Base-by-base conservation (phyloP, 306 rosid species). In the Castanea sativa region DNA sequence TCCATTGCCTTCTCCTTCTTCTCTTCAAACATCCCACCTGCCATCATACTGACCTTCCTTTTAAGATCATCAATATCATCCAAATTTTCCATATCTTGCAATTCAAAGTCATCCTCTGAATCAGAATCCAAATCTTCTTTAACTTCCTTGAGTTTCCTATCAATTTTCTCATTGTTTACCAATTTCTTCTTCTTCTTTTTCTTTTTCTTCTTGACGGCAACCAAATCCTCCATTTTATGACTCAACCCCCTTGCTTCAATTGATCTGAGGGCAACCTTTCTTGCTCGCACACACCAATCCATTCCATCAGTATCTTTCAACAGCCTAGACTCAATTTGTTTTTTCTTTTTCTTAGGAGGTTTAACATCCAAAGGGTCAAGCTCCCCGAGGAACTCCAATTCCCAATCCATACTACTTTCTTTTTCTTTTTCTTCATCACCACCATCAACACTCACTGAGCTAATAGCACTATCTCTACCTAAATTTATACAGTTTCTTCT, bases 201-300 rank as follows among this genome's bases (percentile, higher is more conserved):
- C 85, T 81, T 91, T 69, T 87, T 91, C 87, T 83, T 92, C 83
- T 86, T 89, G 19, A 74, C 87, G 14, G 86, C 38, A 33, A 86
- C 57, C 76, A 92, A 56, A 83, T 91, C 88, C 73, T 94, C 94
- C 88, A 89, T 84, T 4, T 63, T 73, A 60, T 55, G 69, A 75
- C 82, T 16, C 90, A 87, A 77, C 52, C 97, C 97, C 82, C 93
- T 92, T 0, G 88, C 86, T 75, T 91, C 88, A 76, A 92, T 90
- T 15, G 91, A 84, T 55, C 84, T 83, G 43, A 95, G 86, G 1
- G 99, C 98, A 60, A 84, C 71, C 83, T 86, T 83, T 81, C 98
- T 89, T 20, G 99, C 98, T 75, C 91, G 88, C 81, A 82, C 75
- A 63, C 97, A 91, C 99, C 99, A 95, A 72, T 90, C 99, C 98